Evolutionary conservation across 306 rosid species (phyloP), one percentile per base, ranked within the genome.

Genomic region (Quercus berberidifolia): DNA sequence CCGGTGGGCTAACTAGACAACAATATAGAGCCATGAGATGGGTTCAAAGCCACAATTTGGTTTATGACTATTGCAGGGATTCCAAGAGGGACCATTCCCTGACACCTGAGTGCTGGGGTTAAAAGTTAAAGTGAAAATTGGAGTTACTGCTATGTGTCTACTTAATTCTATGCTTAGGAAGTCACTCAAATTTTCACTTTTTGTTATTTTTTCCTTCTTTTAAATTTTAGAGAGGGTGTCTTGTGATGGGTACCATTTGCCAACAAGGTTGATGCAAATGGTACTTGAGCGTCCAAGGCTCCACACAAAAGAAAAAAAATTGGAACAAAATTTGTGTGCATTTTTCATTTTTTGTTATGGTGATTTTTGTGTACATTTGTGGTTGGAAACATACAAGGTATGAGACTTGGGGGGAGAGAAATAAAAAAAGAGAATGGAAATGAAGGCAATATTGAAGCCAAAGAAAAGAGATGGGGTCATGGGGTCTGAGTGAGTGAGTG

Each of bases 91-190:
- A 95, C 69, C 98, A 86, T 56, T 89, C 93, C 20, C 59, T 90
- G 79, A 95, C 99, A 55, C 98, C 99, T 5, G 99, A 95, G 67
- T 95, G 99, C 71, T 85, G 90, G 95, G 60, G 83, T 79, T 87
- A 56, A 38, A 54, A 54, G 21, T 5, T 4, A 19, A 21, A 69
- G 46, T 41, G 46, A 33, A 23, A 63, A 76, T 20, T 12, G 55
- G 55, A 43, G 25, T 28, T 73, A 28, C 73, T 35, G 73, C 30
- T 21, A 19, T 72, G 69, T 63, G 20, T 49, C 54, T 10, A 49
- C 13, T 58, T 21, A 6, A 57, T 17, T 11, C 5, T 23, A 10
- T 23, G 18, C 67, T 1, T 21, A 60, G 67, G 52, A 18, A 38
- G 43, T 77, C 74, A 52, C 41, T 55, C 51, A 76, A 88, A 74